Base-by-base conservation (phyloP, 352 stramenopile genomes). In the Phytophthora citricola region DNA sequence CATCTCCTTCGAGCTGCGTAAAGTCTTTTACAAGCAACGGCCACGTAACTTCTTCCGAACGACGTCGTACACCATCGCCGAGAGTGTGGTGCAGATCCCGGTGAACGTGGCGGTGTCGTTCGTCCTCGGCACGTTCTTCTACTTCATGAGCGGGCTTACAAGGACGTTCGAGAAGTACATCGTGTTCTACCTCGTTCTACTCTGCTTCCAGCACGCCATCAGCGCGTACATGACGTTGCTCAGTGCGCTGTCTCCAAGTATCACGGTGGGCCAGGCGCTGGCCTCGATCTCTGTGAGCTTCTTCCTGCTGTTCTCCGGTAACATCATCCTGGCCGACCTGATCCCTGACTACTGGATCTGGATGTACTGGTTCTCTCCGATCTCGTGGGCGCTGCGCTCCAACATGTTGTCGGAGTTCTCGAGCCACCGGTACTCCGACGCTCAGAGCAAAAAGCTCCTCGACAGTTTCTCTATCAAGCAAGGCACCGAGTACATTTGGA, bases 131-230 rank as follows among this genome's bases (percentile, higher is more conserved):
- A 81, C 91, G 17, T 80, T 86, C 63, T 89, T 89, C 68, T 98
- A 98, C 73, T 98, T 92, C 60, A 95, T 97, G 83, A 93, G 92
- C 60, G 92, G n/a, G n/a, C n/a, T n/a, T n/a, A n/a, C n/a, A n/a
- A n/a, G n/a, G n/a, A n/a, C n/a, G 92, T 83, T 89, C 38, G 66
- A 76, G 38, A 87, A 87, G 59, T 97, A 87, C 66, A 78, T 97
- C 41, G 79, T 92, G 36, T 97, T 88, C 56, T 73, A 93, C 63
- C 50, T 83, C 1, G 81, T 96, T 45, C 66, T 97, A 12, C 71
- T 95, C 24, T n/a, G 70, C 1, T 97, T 97, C 69, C 76, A 89
- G 61, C 83, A 91, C 44, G 80, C 80, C 9, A 89, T 91, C 17
- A 72, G 77, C 15, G 79, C 79, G 0, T 91, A 86, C 65, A 87